Base-by-base conservation (phyloP, 2,329 filamentous ascomycete genomes). In the Paecilomyces sp. region DNA sequence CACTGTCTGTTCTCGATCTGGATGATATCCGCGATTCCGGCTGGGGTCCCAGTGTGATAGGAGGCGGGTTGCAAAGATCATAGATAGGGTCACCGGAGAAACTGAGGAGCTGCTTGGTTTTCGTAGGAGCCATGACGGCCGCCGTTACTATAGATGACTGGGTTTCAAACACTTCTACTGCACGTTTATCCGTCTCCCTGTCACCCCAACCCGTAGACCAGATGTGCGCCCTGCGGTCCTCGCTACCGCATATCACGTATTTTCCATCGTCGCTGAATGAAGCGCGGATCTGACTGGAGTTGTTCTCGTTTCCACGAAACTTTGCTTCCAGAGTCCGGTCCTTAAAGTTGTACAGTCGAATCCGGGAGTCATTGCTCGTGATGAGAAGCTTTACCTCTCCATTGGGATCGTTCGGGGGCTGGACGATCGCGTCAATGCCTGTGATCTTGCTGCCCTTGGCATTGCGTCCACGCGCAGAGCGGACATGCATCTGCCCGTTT, bases 391-490 rank as follows among this genome's bases (percentile, higher is more conserved):
- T 96, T 56, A 91, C 83, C 57, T 92, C 88, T 0, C 85, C 85
- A 36, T 83, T 83, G 1, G 79, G 77, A 56, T 83, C 78, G 24
- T 81, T 77, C 2, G 81, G 79, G 3, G 86, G 85, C 55, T 85
- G 79, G 15, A 78, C 75, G 64, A 88, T 86, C 0, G 91, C 89
- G 68, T 93, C 87, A 57, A 99, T 96, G 6, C 92, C 92, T 0
- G 94, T 97, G 66, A 99, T 96, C 72, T 99, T 99, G 78, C 92
- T 96, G 5, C 93, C 93, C 72, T 96, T 97, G 3, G 92, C 89
- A 69, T 97, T 97, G 70, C 92, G 92, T 2, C 94, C 93, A 61
- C 92, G 84, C 0, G 91, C 91, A 0, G 92, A 97, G 53, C 92
- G 87, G n/a, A 97, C 92, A 65, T 96, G 92, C 31, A 97, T 88